Percentiles rank a stretch among this genome's conserved stretches.
Conservation (phyloP, 2,329 filamentous ascomycete species). For the Ceratocystis destructans region DNA sequence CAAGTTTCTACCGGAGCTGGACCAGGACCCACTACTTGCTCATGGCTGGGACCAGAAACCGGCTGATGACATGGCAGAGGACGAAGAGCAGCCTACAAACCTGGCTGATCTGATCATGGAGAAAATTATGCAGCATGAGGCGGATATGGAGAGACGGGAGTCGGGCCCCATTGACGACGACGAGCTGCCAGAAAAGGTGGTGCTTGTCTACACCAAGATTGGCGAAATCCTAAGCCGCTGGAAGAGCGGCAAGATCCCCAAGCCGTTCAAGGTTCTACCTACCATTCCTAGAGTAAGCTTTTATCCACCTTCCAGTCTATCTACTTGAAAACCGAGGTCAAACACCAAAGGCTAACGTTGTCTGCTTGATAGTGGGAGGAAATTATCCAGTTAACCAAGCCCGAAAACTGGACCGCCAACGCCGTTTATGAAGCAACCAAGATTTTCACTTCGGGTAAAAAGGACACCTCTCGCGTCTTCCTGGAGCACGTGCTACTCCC, state of each 20-base stretch:
- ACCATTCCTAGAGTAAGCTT: slow-evolving; percentile 48
- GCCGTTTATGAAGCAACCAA: slow-evolving; percentile 75
- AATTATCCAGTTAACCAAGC: slow-evolving; percentile 70
- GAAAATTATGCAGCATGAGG: slow-evolving; percentile 87
- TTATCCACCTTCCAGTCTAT: too few species aligned
- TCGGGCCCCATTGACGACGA: slow-evolving; percentile 56
- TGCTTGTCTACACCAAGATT: slow-evolving; percentile 80
- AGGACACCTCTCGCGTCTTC: slow-evolving; percentile 67
- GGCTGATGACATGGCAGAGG: slow-evolving; percentile 29
- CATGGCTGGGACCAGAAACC: slow-evolving; percentile 43
- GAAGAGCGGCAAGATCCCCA: slow-evolving; percentile 50
- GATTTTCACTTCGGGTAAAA: slow-evolving; percentile 79
- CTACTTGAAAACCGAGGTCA: too few species aligned
- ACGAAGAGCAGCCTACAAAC: slow-evolving; percentile 52
- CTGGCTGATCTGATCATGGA: slow-evolving; percentile 84
- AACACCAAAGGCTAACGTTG: neutral
- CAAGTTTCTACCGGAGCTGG: slow-evolving; percentile 66
- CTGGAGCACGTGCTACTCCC: slow-evolving; percentile 78
- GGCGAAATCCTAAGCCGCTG: slow-evolving; percentile 19
- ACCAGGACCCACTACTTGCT: slow-evolving; percentile 59
- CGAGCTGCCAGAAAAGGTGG: slow-evolving; percentile 77
- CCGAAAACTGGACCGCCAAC: slow-evolving; percentile 61
- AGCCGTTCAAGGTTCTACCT: slow-evolving; percentile 93
- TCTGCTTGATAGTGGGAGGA: slow-evolving; percentile 56
- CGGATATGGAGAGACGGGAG: slow-evolving; percentile 37